phyloP scores from a whole-genome alignment of 139 green algal genomes.

The Coelastrella sp. region DNA sequence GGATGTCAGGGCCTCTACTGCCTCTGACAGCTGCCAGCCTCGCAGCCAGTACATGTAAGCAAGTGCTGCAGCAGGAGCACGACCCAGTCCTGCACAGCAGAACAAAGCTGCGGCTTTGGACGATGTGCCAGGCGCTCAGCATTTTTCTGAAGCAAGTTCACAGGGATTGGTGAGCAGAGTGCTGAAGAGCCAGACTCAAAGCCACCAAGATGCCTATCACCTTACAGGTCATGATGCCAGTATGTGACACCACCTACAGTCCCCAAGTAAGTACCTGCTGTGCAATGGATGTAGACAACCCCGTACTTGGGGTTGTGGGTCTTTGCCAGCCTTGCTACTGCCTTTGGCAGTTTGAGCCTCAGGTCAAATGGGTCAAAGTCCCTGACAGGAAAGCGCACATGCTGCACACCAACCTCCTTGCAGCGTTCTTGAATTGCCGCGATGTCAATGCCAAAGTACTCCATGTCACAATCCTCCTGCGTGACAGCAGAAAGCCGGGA shows the following conservation, averaged over 20 bases:
- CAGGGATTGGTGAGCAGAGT: too few relatives aligned
- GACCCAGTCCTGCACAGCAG: constrained; percentile 78
- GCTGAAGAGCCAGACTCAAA: too few relatives aligned
- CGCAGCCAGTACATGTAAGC: constrained; percentile 94
- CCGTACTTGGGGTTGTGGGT: constrained; percentile 61
- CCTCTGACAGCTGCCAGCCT: constrained; percentile 76
- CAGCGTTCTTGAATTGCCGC: constrained; percentile 71
- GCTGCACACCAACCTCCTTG: constrained; percentile 71
- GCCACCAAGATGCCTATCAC: too few relatives aligned
- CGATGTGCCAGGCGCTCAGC: too few relatives aligned
- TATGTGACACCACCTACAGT: too few relatives aligned
- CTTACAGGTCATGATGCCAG: too few relatives aligned
- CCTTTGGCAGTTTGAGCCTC: constrained; percentile 63
- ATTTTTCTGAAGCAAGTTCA: too few relatives aligned
- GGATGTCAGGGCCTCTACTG: constrained; percentile 52
- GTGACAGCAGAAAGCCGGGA: neutral
- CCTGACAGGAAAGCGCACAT: constrained; percentile 75
- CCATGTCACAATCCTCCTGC: constrained; percentile 92
- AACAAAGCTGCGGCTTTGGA: too few relatives aligned
- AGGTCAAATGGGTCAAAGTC: constrained; percentile 91
- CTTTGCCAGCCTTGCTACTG: constrained; percentile 66
- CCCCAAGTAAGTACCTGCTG: too few relatives aligned
- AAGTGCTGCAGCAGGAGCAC: constrained; percentile 90
- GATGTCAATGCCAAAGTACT: constrained; percentile 89
- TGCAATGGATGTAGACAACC: constrained; percentile 96